Conservation (phyloP, 768 basidiomycete genomes). For the Coprinopsis sp. region DNA sequence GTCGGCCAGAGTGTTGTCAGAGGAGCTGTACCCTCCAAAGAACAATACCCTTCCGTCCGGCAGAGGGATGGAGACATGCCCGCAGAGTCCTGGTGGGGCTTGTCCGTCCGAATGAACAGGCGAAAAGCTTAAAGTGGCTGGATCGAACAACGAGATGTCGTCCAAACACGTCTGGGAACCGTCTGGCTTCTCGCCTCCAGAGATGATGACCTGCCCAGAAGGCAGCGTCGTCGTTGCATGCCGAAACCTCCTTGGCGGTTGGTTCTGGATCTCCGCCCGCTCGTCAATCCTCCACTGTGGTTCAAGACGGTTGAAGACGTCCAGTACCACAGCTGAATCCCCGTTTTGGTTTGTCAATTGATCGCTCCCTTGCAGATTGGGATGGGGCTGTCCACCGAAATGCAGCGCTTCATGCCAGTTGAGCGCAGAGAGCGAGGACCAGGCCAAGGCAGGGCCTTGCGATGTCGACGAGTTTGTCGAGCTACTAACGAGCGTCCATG, state of each 20-base stretch:
- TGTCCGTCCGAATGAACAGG: constrained; percentile 47
- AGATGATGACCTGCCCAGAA: constrained; percentile 56
- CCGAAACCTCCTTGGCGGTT: constrained; percentile 75
- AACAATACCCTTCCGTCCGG: constrained; percentile 65
- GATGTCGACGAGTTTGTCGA: constrained; percentile 39
- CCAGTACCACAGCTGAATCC: constrained; percentile 54
- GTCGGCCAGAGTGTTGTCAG: constrained; percentile 43
- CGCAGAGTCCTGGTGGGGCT: constrained; percentile 65
- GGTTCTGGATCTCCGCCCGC: constrained; percentile 46
- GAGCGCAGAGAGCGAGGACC: constrained; percentile 75
- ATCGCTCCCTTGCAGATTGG: constrained; percentile 53
- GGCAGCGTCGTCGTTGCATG: constrained; percentile 54
- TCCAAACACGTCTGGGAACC: constrained; percentile 61
- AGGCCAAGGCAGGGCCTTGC: constrained; percentile 63
- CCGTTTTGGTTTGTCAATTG: constrained; percentile 40
- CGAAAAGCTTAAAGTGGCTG: constrained; percentile 46
- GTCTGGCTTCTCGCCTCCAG: constrained; percentile 82
- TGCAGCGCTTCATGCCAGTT: constrained; percentile 49
- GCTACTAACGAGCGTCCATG: constrained; percentile 59
- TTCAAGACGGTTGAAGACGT: constrained; percentile 30
- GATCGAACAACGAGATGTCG: constrained; percentile 62
- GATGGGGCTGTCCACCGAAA: constrained; percentile 74
- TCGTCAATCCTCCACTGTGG: constrained; percentile 47
- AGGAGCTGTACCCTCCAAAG: constrained; percentile 65
- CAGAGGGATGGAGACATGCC: constrained; percentile 69